Evolutionary conservation across 805 yeast species (phyloP), one percentile per base, ranked within the genome.

Genomic region (Phaffomyces antillensis): DNA sequence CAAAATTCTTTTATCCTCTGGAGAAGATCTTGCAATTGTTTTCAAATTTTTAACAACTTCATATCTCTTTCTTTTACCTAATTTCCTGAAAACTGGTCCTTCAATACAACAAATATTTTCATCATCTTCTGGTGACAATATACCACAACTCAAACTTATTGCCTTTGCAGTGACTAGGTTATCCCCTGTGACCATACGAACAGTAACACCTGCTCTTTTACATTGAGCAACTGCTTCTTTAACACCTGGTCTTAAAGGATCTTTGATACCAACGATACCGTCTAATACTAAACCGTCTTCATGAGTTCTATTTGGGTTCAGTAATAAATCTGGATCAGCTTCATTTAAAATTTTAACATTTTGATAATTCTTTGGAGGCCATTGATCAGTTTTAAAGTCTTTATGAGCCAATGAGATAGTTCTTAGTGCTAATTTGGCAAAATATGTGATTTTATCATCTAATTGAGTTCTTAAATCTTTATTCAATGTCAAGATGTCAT

Each of bases 151-250:
- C 48, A 74, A 69, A 2, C 97, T 88, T 53, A 93, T 93, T 0
- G 98, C 95, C 52, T 77, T 80, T 6, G 99, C 99, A 3, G 99
- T 93, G 37, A 80, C 67, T 46, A 91, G 63, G 60, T 91, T 91
- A 64, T 93, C 99, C 64, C 99, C 99, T 18, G 99, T 93, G 38
- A 93, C 97, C 99, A 93, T 93, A 54, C 96, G 76, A 17, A 93
- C 98, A 23, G 84, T 77, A 23, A 93, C 98, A 46, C 99, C 98
- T 1, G 99, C 98, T 31, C 70, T 70, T 54, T 79, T 81, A 67
- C 99, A 93, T 59, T 84, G 83, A 35, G 72, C 70, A 26, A 93
- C 96, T 2, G 99, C 96, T 37, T 83, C 81, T n/a, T 79, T 74
- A 10, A 93, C 98, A 50, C 96, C 97, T 6, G 75, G 76, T 55